Evolutionary conservation across 78 protist species (phyloP).

Genomic region (Protostelium mycophagum): DNA sequence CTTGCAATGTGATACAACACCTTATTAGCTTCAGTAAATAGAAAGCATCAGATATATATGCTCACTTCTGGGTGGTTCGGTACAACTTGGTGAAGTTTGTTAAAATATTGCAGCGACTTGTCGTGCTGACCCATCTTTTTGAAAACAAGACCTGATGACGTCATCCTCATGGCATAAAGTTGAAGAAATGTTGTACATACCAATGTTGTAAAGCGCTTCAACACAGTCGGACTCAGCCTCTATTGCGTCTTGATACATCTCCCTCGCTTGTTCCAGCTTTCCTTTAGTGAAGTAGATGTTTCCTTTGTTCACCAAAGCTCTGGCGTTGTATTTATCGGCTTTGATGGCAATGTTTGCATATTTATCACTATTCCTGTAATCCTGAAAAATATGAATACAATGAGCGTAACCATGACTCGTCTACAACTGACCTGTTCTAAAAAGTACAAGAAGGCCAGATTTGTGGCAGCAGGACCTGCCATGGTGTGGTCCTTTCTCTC

Average conservation of each 20-base stretch:
- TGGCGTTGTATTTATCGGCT: slow-evolving; percentile 74
- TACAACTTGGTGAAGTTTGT: slow-evolving; percentile 28
- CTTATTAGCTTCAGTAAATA: background rate
- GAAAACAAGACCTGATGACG: slow-evolving; percentile 14
- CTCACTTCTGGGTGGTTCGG: slow-evolving; percentile 51
- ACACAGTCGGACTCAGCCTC: slow-evolving; percentile 69
- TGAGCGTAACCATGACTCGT: slow-evolving; percentile 13
- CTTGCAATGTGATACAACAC: slow-evolving; percentile 3
- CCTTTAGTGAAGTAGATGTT: slow-evolving; percentile 16
- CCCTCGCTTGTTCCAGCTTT: slow-evolving; percentile 27
- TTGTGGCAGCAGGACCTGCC: slow-evolving; percentile 67
- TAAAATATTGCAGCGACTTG: slow-evolving; percentile 45
- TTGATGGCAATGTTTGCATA: slow-evolving; percentile 60
- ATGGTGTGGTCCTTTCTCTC: slow-evolving; percentile 58
- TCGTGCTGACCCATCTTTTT: slow-evolving; percentile 26
- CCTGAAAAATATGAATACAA: background rate
- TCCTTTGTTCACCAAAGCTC: slow-evolving; percentile 80
- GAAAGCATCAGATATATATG: slow-evolving; percentile 18
- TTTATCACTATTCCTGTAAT: slow-evolving; percentile 23
- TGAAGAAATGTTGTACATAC: no score
- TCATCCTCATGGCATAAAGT: no score
- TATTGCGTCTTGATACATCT: slow-evolving; percentile 59
- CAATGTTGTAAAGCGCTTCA: slow-evolving; percentile 79
- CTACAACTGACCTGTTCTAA: no score
- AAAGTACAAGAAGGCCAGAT: slow-evolving; percentile 78